Base-by-base conservation (phyloP, 2,329 filamentous ascomycete species). In the Juglanconis juglandina region DNA sequence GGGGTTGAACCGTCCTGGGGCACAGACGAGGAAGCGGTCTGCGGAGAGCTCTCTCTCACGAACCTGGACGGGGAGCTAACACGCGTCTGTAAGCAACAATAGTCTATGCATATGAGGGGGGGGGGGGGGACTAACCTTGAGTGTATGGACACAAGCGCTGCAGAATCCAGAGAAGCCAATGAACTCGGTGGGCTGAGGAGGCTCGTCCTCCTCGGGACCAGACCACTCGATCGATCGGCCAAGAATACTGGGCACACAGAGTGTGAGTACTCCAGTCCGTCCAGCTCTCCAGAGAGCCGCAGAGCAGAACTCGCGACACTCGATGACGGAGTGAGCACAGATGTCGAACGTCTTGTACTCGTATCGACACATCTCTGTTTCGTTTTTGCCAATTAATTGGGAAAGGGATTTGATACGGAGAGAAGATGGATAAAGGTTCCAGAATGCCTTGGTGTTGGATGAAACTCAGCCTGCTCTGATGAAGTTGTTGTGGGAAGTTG, bases 331-430 rank as follows among this genome's bases (percentile, higher is more conserved):
- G 11, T 66, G 53, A 7, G 39, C 30, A 32, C 64, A 66, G 37
- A 34, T n/a, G 14, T 53, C 41, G 42, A 51, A 66, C 34, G 56
- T 58, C 35, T 52, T 37, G 52, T 60, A 64, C 4, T 54, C 30
- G 33, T 57, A 60, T 2, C 34, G 52, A 17, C 64, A 65, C 64
- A 65, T 65, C 5, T n/a, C 61, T 41, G 49, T 32, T 24, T 46
- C n/a, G 37, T 32, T n/a, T 14, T 24, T 33, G 37, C 9, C 30
- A 2, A 10, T 11, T 7, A 34, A n/a, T 4, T 11, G 17, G 24
- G 8, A 9, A 57, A 14, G 11, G 46, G 17, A 24, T 30, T 42
- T 49, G 14, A n/a, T 37, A 56, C 6, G 33, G 33, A 35, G 17
- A 17, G 17, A 8, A 13, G 33, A n/a, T 56, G 35, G n/a, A 13